Evolutionary conservation across 371 early-diverging fungal species (phyloP), one percentile per base, ranked within the genome.

Genomic region (Saksenaea vasiformis): DNA sequence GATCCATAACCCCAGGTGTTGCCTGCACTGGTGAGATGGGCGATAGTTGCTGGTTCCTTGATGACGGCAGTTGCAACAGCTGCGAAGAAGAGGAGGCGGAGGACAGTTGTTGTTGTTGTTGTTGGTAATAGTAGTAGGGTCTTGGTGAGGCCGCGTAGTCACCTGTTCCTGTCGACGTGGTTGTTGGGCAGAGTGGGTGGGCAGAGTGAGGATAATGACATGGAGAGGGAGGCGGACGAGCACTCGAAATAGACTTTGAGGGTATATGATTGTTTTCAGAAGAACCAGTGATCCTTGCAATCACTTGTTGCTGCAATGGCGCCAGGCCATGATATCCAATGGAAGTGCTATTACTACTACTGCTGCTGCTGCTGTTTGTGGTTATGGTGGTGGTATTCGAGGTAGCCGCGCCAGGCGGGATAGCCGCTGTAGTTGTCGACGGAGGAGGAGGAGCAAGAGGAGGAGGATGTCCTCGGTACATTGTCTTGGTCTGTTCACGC

Each of bases 171-270:
- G 39, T 54, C 27, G 37, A 57, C 55, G 39, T 44, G 14, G 44
- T 2, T 19, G 76, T 70, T 27, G 68, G 65, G 60, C 76, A 75
- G 2, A 78, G 70, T 7, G 79, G 79, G 53, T 78, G 75, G 5
- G 78, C 74, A 27, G 78, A 72, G 54, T 78, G 78, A 13, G 78
- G 78, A 64, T 74, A 74, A 15, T 60, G 17, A n/a, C 19, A 44
- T 15, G 44, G 44, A 59, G n/a, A 38, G 70, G 66, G 54, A 44
- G 57, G 26, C 56, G 55, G 17, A 36, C 19, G 53, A 8, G 37
- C 43, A 34, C 13, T 47, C 62, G 34, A 19, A 10, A 38, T 34
- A 34, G 41, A 35, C 55, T 38, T 38, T 15, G 41, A 17, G 62
- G 39, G 28, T 37, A 47, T n/a, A 27, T 19, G 51, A 44, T n/a